Evolutionary conservation across 2,329 filamentous ascomycete species (phyloP), one percentile per base, ranked within the genome.

Genomic region (Colletotrichum sp.): DNA sequence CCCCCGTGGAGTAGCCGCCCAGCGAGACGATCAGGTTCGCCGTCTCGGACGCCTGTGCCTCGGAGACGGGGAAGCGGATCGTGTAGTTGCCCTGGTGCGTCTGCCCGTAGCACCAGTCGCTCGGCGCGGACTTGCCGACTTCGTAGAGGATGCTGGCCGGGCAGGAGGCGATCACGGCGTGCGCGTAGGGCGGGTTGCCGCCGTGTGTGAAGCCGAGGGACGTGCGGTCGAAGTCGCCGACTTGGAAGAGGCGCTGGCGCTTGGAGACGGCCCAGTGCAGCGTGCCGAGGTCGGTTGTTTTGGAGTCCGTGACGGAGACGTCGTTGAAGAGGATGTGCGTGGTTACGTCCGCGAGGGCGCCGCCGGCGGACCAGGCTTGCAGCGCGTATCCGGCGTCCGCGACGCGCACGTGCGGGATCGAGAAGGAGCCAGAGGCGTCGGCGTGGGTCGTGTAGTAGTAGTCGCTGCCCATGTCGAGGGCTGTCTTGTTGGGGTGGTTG

Each of bases 371-470:
- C 88, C 89, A 90, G 1, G 88, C 88, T 71, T 89, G 87, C 2
- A 90, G 78, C 1, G 85, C 88, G 76, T 89, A 90, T 3, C 82
- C 83, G 0, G 84, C 87, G 0, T 81, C 81, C 0, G 85, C 87
- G 2, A 82, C 81, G 7, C 88, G 86, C 21, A 90, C 86, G 70
- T 88, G 78, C 5, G 81, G 76, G 72, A 90, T 86, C 15, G 80
- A 79, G 77, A 90, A 90, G 3, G 80, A 77, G 16, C 89, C 89
- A 2, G 83, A 62, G 1, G 78, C 79, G 69, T 87, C 86, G 3
- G 89, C 85, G 76, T 88, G 87, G 1, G 83, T 81, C 9, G 87
- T 88, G 80, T 90, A 90, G 80, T 90, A 89, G 80, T 89, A 89
- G 24, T 83, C 81, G 6, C 83, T 81, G 26, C 89, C 89, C 80